Base-by-base conservation (phyloP, 1,284 basidiomycete species). In the Leccinum cinnamomeum region DNA sequence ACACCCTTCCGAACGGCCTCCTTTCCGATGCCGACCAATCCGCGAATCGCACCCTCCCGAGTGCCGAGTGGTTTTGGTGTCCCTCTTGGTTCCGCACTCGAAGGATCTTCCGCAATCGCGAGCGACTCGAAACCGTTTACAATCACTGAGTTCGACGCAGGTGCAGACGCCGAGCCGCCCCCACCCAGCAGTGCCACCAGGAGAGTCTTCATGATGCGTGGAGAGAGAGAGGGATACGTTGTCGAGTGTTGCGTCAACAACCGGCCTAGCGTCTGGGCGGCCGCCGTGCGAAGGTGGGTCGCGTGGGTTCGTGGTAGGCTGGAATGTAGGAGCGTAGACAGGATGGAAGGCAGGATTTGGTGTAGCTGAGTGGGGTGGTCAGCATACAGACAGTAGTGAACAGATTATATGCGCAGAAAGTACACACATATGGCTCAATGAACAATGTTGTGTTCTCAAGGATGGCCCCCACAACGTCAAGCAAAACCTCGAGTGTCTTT, bases 181-280 rank as follows among this genome's bases (percentile, higher is more conserved):
- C 55, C 71, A 30, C 71, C 69, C 23, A 94, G 82, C 5, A 98
- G 85, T 0, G 95, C 95, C 12, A 95, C 84, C 7, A 96, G 82
- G 6, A 99, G 84, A 0, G 97, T 98, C 71, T 97, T 95, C 78
- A 96, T 91, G 56, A 98, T 90, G 8, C 97, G 89, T 35, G 92
- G 90, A 6, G 90, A 88, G 16, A 96, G 83, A 0, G 91, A 91
- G 0, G 94, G 92, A 72, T 96, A 97, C 2, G 84, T 91, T 53
- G 85, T 93, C n/a, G 84, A 94, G 69, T 87, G 89, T 71, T 84
- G 86, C 11, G 81, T 93, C 68, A 87, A 83, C 7, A 98, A 80
- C 66, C 89, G 89, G 0, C 90, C 88, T 0, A 99, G 85, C 0
- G 94, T 91, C 62, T 94, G 89, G 2, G 94, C 84, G 2, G 95